phyloP scores from a whole-genome alignment of 257 asterid genomes.

The Eustoma russellianum region DNA sequence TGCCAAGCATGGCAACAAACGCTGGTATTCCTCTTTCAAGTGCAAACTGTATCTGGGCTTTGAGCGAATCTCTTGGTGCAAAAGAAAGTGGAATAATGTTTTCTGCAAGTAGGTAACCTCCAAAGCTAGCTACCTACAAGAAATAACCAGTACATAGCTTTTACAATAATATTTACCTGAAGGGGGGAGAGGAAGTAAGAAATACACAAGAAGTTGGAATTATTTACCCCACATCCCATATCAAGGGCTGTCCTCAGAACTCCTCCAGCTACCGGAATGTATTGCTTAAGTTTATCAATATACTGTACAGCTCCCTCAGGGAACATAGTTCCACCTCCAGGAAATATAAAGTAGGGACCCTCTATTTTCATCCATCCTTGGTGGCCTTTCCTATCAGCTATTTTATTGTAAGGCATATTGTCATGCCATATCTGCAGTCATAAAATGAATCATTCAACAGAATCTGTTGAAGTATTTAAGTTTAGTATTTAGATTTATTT shows the following conservation, averaged over 20 bases:
- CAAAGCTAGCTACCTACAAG: constrained; percentile 96
- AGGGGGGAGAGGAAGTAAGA: not conserved
- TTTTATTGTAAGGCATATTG: constrained; percentile 86
- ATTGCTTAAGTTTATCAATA: constrained; percentile 89
- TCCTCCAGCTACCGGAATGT: constrained; percentile 84
- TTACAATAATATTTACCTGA: no score
- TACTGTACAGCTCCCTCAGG: constrained; percentile 90
- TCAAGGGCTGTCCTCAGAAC: constrained; percentile 90
- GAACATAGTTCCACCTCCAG: constrained; percentile 98
- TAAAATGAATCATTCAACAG: not conserved
- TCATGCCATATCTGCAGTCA: constrained; percentile 84
- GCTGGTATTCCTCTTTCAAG: constrained; percentile 98
- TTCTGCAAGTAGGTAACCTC: constrained; percentile 84
- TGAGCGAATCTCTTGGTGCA: constrained; percentile 97
- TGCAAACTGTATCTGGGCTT: constrained; percentile 94
- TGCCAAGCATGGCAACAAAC: constrained; percentile 97
- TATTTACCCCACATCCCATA: constrained; percentile 94
- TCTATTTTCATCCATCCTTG: constrained; percentile 98
- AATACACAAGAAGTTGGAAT: not conserved
- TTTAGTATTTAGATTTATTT: no score
- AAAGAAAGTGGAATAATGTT: constrained; percentile 78
- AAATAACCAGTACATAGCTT: constrained; percentile 3
- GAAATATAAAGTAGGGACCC: constrained; percentile 75
- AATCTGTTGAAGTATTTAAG: no score
- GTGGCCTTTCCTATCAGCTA: constrained; percentile 95